Evolutionary conservation across 805 yeast genomes (phyloP), one percentile per base, ranked within the genome.

Genomic region (Sungouiozyma ichnusensis): DNA sequence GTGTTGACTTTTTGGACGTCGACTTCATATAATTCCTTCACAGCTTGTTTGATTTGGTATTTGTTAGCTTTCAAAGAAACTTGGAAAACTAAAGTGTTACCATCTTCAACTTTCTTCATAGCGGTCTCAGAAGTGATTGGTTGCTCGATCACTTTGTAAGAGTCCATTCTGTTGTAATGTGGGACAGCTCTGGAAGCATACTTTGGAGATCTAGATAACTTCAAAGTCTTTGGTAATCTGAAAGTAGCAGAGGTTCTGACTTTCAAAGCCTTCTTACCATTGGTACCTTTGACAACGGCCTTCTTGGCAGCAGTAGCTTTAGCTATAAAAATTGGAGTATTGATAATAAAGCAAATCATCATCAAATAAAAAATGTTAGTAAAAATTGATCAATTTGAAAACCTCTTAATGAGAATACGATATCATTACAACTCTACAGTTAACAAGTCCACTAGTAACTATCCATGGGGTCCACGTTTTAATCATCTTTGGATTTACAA

Each of bases 121-220:
- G 98, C 96, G 60, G 95, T 85, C 79, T 92, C 98, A 62, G 95
- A 79, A 70, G 90, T 90, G 73, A 90, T 80, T 76, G 97, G 97
- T 62, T 85, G 75, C 71, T 85, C 83, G 67, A 92, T 80, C 67
- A 87, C 73, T 75, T 85, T 86, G 92, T 84, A 83, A 65, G 94
- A 84, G 71, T 92, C 98, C 67, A 85, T 71, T 80, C 97, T 92
- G 74, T 82, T 79, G 81, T 81, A 83, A 77, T 92, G 97, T 66
- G 97, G 95, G 63, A 92, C 95, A 60, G 96, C 71, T 79, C 86
- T 92, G 71, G 85, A 73, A 64, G 94, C 85, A 76, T 90, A 90
- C 73, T 82, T 84, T 75, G 98, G 97, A 66, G 79, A 64, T 77
- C 96, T 87, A 59, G 95, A 76, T 66, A 86, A 80, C 70, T 83